Percentiles rank a stretch among this genome's conserved stretches.
Evolutionary conservation across 768 basidiomycete genomes (phyloP).

Genomic region (Lentinula edodes): DNA sequence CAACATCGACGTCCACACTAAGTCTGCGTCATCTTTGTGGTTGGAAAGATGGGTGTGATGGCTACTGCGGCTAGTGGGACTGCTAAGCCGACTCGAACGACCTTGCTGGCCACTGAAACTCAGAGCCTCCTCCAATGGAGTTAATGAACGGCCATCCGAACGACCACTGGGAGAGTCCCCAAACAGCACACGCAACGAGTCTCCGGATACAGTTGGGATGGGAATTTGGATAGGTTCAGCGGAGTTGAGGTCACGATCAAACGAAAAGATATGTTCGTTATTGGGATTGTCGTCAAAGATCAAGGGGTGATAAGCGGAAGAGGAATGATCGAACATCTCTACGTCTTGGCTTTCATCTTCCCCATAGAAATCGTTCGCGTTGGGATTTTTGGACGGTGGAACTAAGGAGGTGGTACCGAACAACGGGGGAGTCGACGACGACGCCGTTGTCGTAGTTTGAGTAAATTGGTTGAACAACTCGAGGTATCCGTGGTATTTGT

Average conservation of each 20-base stretch:
- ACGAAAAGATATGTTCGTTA: too few relatives aligned
- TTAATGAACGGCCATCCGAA: neutral
- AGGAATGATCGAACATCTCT: neutral
- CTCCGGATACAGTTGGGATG: too few relatives aligned
- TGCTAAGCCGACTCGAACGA: too few relatives aligned
- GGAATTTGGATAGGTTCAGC: too few relatives aligned
- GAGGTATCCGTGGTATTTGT: too few relatives aligned
- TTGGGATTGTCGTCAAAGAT: too few relatives aligned
- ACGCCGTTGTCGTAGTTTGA: constrained; percentile 1
- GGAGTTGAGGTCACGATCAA: too few relatives aligned
- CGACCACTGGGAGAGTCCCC: neutral
- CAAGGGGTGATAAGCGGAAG: neutral
- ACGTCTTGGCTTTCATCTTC: neutral
- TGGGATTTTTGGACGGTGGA: neutral
- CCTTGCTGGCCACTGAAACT: too few relatives aligned
- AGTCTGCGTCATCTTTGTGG: neutral
- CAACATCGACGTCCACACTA: neutral
- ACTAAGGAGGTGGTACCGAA: neutral
- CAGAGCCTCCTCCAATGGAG: neutral
- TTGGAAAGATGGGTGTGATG: neutral
- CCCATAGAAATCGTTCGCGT: neutral
- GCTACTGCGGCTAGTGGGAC: too few relatives aligned
- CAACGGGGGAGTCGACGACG: constrained; percentile 4
- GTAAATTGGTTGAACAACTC: neutral
- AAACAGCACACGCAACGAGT: too few relatives aligned